Evolutionary conservation across 2,329 filamentous ascomycete genomes (phyloP).

Genomic region (Blastomyces emzantsi): DNA sequence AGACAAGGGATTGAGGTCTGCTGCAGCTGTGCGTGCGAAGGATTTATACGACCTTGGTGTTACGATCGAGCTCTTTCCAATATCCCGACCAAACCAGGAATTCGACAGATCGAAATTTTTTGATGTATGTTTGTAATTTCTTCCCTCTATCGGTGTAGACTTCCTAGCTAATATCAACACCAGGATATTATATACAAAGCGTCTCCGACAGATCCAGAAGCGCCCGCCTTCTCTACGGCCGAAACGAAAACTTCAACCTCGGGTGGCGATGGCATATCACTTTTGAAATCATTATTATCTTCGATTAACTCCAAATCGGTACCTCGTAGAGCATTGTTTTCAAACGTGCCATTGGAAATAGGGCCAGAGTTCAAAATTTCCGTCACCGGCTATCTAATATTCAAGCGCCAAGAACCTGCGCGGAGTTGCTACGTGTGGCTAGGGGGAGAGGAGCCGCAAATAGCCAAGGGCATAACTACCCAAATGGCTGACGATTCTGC

Average conservation of each 20-base stretch:
- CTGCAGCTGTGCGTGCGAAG: conserved; percentile 78
- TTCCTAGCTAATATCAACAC: conserved; percentile 17
- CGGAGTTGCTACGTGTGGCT: conserved; percentile 83
- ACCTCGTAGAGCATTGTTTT: conserved; percentile 76
- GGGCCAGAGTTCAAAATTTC: conserved; percentile 77
- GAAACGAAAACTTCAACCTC: conserved; percentile 48
- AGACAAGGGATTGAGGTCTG: conserved; percentile 63
- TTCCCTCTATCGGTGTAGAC: not conserved
- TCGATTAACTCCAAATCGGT: conserved; percentile 87
- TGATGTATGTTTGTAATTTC: conserved; percentile 51
- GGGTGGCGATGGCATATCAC: conserved; percentile 64
- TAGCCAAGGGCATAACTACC: conserved; percentile 65
- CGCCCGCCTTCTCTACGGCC: conserved; percentile 43
- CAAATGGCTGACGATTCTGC: conserved; percentile 70
- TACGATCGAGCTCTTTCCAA: conserved; percentile 85
- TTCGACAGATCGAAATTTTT: conserved; percentile 88
- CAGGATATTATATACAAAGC: conserved; percentile 84
- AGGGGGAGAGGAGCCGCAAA: conserved; percentile 73
- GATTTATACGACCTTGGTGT: conserved; percentile 93
- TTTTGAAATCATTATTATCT: conserved; percentile 71
- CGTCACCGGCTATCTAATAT: conserved; percentile 83
- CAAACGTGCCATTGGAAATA: conserved; percentile 76
- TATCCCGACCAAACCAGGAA: conserved; percentile 58
- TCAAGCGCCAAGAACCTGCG: conserved; percentile 73
- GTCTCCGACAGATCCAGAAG: conserved; percentile 60